A percentile compares a stretch with the other conserved stretches of the same genome.
These are phyloP conservation scores for Picea sitchensis DNA, from an alignment of 75 land plant genomes.

Conservation along the genomic window DNA sequence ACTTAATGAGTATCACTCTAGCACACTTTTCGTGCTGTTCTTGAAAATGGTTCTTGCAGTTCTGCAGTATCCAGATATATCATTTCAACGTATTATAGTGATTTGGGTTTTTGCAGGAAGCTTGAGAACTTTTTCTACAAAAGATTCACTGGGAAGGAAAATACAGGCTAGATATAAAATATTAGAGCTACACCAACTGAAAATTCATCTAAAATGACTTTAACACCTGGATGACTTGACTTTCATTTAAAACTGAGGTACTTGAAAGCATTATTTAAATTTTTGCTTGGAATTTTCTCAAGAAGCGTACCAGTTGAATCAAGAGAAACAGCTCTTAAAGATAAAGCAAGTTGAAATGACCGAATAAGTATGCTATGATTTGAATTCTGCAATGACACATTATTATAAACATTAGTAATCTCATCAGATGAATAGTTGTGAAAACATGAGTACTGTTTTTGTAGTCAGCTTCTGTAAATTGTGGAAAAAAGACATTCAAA, in stretches of 20 bases:
- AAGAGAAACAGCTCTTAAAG: conserved; percentile 59
- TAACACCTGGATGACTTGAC: neutral
- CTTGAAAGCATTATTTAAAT: neutral
- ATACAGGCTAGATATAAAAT: neutral
- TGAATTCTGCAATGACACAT: too few relatives aligned
- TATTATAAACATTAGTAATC: too few relatives aligned
- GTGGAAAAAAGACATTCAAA: too few relatives aligned
- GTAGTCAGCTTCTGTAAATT: too few relatives aligned
- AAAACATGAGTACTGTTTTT: too few relatives aligned
- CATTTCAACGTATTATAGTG: neutral
- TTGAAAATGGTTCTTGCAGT: too few relatives aligned
- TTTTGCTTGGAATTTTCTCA: neutral
- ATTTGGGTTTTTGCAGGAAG: neutral
- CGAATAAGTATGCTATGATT: conserved; percentile 37
- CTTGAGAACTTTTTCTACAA: too few relatives aligned
- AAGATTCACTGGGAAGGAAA: neutral
- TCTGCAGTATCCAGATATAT: neutral
- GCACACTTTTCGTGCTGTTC: neutral
- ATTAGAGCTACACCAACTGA: neutral
- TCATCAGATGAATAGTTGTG: too few relatives aligned
- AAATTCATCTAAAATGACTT: neutral
- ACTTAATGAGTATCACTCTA: neutral
- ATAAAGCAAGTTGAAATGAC: conserved; percentile 79
- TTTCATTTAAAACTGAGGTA: neutral
- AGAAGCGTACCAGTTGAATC: conserved; percentile 49